Evolutionary conservation across 2,329 filamentous ascomycete species (phyloP), one percentile per base, ranked within the genome.

Genomic region (Apiospora arundinis): DNA sequence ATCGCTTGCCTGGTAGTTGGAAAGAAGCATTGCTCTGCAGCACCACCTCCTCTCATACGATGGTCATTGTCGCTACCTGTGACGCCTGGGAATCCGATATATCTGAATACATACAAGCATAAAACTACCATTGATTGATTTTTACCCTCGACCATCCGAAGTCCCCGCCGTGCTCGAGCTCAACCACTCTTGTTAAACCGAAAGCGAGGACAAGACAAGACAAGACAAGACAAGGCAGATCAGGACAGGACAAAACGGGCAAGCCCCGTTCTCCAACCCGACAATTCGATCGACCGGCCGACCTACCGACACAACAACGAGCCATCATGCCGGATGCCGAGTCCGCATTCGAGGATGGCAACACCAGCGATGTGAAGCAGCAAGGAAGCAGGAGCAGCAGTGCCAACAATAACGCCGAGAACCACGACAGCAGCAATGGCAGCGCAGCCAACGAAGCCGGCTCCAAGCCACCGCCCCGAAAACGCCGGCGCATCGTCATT

Each of bases 401-500:
- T 40, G 56, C 56, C 56, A 63, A 63, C 21, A 37, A 60, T 28
- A 40, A 63, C 32, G 32, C 32, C 56, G 56, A 63, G 1, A 37
- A 63, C 16, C 56, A 40, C 11, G 56, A 63, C 5, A n/a, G 56
- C 32, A 63, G 56, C 65, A 67, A 32, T 40, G 44, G 44, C 65
- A 67, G 44, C 12, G 44, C 65, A 25, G 44, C 40, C 40, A 25
- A 46, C 65, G 65, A 67, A 12, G 42, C 65, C 65, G 45, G 37
- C 21, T 68, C 72, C 42, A 81, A 80, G 73, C 82, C 79, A 52
- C 84, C 85, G 23, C 84, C 85, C 5, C 85, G 87, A 70, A 91
- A 91, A 80, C 84, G 90, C 74, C 85, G 88, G 76, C 85, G 90
- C 49, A 83, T 89, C 56, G 88, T 91, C 63, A 89, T 91, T 71